Conservation (phyloP, 345 rosid genomes). For the Euphorbia tirucalli region DNA sequence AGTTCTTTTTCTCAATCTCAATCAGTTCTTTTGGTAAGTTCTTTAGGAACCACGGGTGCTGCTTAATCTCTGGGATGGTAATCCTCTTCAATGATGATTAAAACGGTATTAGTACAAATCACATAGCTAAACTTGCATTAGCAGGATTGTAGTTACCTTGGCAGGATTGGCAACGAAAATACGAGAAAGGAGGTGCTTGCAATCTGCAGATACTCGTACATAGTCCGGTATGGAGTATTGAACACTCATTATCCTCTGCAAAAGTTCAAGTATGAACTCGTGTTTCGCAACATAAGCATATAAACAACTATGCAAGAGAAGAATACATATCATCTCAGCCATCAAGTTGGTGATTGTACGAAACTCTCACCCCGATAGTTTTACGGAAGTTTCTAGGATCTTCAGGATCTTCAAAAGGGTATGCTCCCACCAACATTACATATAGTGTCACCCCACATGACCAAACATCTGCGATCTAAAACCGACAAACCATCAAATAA, state of each 20-base stretch:
- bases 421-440: conserved; percentile 75
- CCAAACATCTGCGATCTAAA: conserved; percentile 75
- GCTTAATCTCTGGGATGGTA: conserved; percentile 59
- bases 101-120: neutral
- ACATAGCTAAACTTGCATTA: neutral
- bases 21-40: conserved; percentile 56
- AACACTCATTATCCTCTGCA: conserved; percentile 60
- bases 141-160: conserved; percentile 34
- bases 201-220: conserved; percentile 57
- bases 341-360: neutral
- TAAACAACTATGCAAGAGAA: neutral
- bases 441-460: conserved; percentile 76
- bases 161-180: conserved; percentile 66
- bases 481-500: conserved; percentile 15
- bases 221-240: conserved; percentile 71
- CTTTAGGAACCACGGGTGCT: conserved; percentile 65
- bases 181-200: conserved; percentile 55
- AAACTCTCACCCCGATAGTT: conserved; percentile 54
- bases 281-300: neutral
- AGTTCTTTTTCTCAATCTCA: conserved; percentile 50
- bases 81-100: conserved; percentile 45
- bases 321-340: neutral
- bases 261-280: neutral
- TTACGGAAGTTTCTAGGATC: conserved; percentile 71
- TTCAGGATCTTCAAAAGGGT: conserved; percentile 77